Evolutionary conservation across 2,329 filamentous ascomycete genomes (phyloP).

Genomic region (Bertia moriformis): DNA sequence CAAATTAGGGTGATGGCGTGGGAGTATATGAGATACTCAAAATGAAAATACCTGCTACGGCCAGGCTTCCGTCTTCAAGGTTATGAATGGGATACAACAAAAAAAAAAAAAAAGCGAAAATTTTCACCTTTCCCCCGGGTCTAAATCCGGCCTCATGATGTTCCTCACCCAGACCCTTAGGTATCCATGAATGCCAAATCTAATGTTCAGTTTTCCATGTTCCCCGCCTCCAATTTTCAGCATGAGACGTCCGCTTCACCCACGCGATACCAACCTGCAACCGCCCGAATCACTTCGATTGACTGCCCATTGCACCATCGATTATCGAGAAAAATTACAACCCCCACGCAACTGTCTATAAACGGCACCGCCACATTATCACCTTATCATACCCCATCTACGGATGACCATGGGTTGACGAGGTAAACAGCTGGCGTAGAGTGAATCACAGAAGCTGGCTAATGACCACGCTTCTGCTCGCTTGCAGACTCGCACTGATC

Average conservation of each 20-base stretch:
- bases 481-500: constrained; percentile 1
- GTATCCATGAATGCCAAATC: too few relatives aligned
- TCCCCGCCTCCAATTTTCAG: too few relatives aligned
- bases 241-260: too few relatives aligned
- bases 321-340: too few relatives aligned
- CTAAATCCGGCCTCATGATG: too few relatives aligned
- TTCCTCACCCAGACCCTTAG: too few relatives aligned
- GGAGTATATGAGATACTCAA: constrained; percentile 1
- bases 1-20: not conserved
- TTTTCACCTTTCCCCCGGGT: too few relatives aligned
- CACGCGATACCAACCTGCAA: too few relatives aligned
- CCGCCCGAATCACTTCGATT: too few relatives aligned
- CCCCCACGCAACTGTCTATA: too few relatives aligned
- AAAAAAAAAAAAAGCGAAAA: not conserved
- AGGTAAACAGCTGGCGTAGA: constrained; percentile 1
- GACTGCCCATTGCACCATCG: too few relatives aligned
- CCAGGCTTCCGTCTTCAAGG: not conserved
- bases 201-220: too few relatives aligned
- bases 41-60: not conserved
- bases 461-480: not conserved
- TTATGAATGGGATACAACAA: not conserved
- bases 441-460: not conserved
- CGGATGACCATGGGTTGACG: not conserved
- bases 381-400: not conserved
- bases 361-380: constrained; percentile 1